Base-by-base conservation (phyloP, 1,284 basidiomycete species). In the Rhodotorula sp. region DNA sequence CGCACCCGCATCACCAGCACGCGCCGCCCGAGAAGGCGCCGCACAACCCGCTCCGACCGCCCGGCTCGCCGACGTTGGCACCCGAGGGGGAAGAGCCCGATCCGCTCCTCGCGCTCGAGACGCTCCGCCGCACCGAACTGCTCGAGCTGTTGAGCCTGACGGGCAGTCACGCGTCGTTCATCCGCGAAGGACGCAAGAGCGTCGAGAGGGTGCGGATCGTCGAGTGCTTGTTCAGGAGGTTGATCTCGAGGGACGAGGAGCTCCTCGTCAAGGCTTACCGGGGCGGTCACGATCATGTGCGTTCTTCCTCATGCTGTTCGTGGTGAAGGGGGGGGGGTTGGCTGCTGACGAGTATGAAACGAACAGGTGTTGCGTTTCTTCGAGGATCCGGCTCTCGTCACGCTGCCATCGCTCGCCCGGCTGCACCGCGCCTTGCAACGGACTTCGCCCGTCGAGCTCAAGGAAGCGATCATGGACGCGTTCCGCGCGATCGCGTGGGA, bases 401-500 rank as follows among this genome's bases (percentile, higher is more conserved):
- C 72, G 6, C 65, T 75, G 14, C 57, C 68, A 0, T 69, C 68
- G 4, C 65, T 76, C 54, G 51, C 60, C 2, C 70, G 73, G 8
- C 59, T 76, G 16, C 70, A 70, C 39, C 58, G 56, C n/a, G 67
- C 65, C 10, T 48, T 76, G 3, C 70, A 72, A 39, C 57, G 64
- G 23, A 76, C 75, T 6, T 62, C 64, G 12, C 68, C 70, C 6
- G 29, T 68, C 18, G 62, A 59, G 54, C 62, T 76, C 52, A 72
- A 73, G 54, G 75, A 72, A 20, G 73, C 73, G 2, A 73, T 76
- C 54, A 74, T 71, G 73, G 75, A 76, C 51, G 75, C 75, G 20
- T 76, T 76, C 21, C 70, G 75, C 29, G 72, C 75, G 59, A 75
- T 76, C 64, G 62, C 65, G 26, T 76, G 75, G 75, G 75, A 76